Base-by-base conservation (phyloP, 257 asterid species). In the Echites panduratus region DNA sequence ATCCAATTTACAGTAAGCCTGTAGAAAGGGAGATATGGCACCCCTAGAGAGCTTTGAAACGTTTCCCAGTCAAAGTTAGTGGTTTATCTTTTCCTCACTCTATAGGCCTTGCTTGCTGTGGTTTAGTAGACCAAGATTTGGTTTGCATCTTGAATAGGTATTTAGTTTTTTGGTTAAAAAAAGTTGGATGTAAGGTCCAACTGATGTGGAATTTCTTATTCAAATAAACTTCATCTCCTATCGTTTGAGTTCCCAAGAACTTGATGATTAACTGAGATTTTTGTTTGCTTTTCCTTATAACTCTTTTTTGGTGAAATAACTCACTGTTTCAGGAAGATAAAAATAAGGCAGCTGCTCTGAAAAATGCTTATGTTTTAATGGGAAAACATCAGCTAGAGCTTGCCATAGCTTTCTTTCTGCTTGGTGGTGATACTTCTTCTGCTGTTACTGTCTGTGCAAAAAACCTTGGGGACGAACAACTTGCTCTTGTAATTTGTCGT, bases 371-470 rank as follows among this genome's bases (percentile, higher is more conserved):
- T 70, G 98, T 95, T 53, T 84, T 95, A 77, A 73, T 95, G 98
- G 96, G 99, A 61, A 90, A 90, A 81, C 99, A 95, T 85, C 96
- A 95, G 81, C 84, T 92, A 70, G 97, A 95, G 87, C 96, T 95
- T 75, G 99, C 99, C 47, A 68, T 88, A 78, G 97, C 99, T 79
- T 95, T 95, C 83, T 95, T 95, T 86, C 82, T 95, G 87, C 97
- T 95, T 63, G 99, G 99, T 53, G 99, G 99, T 62, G 99, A 95
- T 88, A 71, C 86, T 70, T 79, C 96, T 73, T 95, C 99, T 73
- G 99, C 99, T 73, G 93, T 95, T 52, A 85, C 83, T 64, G 90
- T 95, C 61, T 95, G 98, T 81, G 96, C 94, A 70, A 95, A 92
- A 84, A 91, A 87, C 81, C 93, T 90, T 72, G 96, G 97, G 76